Conservation (phyloP, 495 filamentous ascomycete species). For the Penicillium riverlandense region DNA sequence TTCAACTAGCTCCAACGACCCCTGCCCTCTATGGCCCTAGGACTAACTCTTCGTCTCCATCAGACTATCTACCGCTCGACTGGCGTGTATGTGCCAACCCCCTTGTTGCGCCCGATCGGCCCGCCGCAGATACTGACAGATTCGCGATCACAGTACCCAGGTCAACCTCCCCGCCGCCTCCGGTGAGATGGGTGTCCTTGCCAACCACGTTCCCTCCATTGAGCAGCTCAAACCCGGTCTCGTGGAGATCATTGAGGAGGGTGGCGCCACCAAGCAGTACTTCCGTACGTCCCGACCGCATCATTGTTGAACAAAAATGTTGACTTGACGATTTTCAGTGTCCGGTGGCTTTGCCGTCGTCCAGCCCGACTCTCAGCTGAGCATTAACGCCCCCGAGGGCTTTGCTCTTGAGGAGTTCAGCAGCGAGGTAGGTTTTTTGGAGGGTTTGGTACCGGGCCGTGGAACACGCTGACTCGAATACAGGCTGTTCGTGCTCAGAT, state of each 20-base stretch:
- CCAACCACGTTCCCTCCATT: conserved; percentile 97
- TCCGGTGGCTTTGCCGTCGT: conserved; percentile 96
- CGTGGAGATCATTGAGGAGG: conserved; percentile 93
- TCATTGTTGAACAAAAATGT: not conserved
- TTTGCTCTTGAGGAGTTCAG: conserved; percentile 94
- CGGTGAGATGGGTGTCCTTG: conserved; percentile 98
- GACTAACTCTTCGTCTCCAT: conserved; percentile 16
- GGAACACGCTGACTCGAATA: not conserved
- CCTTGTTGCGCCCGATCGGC: conserved; percentile 3
- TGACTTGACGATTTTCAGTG: conserved; percentile 43
- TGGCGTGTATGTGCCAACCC: conserved; percentile 53
- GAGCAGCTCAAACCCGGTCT: conserved; percentile 97
- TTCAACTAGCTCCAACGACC: conserved; percentile 8
- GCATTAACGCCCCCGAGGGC: conserved; percentile 96
- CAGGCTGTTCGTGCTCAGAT: conserved; percentile 52
- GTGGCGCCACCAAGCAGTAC: conserved; percentile 87
- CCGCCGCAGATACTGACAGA: conserved; percentile 27
- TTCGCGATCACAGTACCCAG: conserved; percentile 63
- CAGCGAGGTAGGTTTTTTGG: conserved; percentile 51
- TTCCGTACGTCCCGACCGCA: conserved; percentile 70
- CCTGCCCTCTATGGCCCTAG: conserved; percentile 1
- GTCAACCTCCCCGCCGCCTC: conserved; percentile 98
- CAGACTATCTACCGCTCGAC: conserved; percentile 69
- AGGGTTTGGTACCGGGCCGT: not conserved
- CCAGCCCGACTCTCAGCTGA: conserved; percentile 88